phyloP scores from a whole-genome alignment of 2,329 filamentous ascomycete species.

The Pleomassaria siparia region DNA sequence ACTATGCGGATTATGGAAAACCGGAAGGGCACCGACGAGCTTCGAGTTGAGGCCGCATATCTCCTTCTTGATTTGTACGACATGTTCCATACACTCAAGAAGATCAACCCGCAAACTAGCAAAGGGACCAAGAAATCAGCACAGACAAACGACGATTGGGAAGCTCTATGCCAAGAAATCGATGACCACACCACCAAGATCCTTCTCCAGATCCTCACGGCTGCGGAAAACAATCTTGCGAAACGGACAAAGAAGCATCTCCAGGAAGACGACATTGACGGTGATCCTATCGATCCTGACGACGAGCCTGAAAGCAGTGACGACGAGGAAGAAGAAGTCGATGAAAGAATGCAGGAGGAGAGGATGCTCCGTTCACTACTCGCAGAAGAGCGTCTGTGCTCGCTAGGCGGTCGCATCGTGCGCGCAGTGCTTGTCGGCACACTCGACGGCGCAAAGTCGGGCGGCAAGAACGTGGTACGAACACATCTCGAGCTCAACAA shows the following conservation, averaged over 20 bases:
- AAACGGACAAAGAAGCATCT: constrained; percentile 38
- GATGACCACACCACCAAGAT: constrained; percentile 63
- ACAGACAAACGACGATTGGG: constrained; percentile 51
- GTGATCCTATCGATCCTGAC: constrained; percentile 69
- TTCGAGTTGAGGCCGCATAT: constrained; percentile 74
- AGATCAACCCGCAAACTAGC: constrained; percentile 31
- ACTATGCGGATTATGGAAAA: constrained; percentile 53
- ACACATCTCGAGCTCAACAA: constrained; percentile 78
- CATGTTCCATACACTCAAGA: constrained; percentile 71
- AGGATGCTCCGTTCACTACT: constrained; percentile 67
- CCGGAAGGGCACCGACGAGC: constrained; percentile 69
- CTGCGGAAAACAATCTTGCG: constrained; percentile 68
- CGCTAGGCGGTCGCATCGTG: constrained; percentile 81
- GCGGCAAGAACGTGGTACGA: constrained; percentile 58
- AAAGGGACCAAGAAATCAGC: constrained; percentile 26
- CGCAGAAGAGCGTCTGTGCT: constrained; percentile 82
- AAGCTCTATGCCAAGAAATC: constrained; percentile 70
- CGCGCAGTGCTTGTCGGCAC: constrained; percentile 75
- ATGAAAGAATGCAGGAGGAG: constrained; percentile 48
- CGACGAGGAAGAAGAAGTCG: constrained; percentile 49
- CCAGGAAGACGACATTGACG: constrained; percentile 62
- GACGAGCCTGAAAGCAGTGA: constrained; percentile 63
- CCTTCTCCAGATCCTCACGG: constrained; percentile 75
- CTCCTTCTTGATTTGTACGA: constrained; percentile 80
- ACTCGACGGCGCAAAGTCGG: constrained; percentile 56